Percentiles rank a stretch among this genome's conserved stretches.
phyloP scores from a whole-genome alignment of 2,329 filamentous ascomycete species.

The Fusarium camptoceras region DNA sequence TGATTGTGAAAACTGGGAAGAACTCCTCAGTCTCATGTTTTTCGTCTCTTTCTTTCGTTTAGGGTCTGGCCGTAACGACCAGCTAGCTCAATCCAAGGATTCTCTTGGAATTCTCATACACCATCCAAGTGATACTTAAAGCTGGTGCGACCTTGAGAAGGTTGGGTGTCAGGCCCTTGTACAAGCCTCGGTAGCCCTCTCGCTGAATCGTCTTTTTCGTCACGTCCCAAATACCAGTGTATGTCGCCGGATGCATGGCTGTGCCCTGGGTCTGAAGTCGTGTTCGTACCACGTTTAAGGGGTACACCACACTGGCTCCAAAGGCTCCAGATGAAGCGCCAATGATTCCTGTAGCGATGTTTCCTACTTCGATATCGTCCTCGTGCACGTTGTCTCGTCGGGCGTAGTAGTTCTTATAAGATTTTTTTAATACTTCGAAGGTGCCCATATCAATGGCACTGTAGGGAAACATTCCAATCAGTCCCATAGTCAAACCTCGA shows the following conservation, averaged over 20 bases:
- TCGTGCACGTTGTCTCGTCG: constrained; percentile 77
- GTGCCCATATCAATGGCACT: constrained; percentile 96
- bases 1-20: constrained; percentile 9
- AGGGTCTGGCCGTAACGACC: neutral
- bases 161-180: constrained; percentile 95
- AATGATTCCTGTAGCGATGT: constrained; percentile 86
- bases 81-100: constrained; percentile 67
- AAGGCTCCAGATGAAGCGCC: constrained; percentile 92
- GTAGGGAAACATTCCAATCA: constrained; percentile 97
- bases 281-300: constrained; percentile 91
- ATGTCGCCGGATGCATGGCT: constrained; percentile 87
- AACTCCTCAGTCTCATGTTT: constrained; percentile 8
- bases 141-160: constrained; percentile 95
- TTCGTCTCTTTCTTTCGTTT: constrained; percentile 7
- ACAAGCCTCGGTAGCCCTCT: constrained; percentile 87
- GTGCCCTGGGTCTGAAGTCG: constrained; percentile 95
- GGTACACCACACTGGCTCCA: constrained; percentile 94
- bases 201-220: constrained; percentile 82
- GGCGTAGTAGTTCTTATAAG: constrained; percentile 77
- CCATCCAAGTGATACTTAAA: constrained; percentile 93
- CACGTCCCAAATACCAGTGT: constrained; percentile 91
- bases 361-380: constrained; percentile 84
- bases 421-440: constrained; percentile 90
- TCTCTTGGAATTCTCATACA: constrained; percentile 90
- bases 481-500: constrained; percentile 90